phyloP scores from a whole-genome alignment of 2,329 filamentous ascomycete species.

The Colletotrichum liaoningense region DNA sequence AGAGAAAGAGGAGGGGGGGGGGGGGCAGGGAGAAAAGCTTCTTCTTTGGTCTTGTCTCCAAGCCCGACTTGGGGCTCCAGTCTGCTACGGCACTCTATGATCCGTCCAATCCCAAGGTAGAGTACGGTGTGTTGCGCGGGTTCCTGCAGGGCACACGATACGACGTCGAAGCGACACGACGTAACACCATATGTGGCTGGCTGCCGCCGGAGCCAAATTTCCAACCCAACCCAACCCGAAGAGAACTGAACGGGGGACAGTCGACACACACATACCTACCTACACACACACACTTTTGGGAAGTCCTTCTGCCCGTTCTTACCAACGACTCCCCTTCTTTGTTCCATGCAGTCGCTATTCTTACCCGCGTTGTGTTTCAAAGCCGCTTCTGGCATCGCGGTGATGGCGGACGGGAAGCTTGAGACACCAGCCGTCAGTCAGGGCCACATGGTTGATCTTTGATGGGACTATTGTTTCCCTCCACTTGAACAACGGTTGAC shows the following conservation, averaged over 20 bases:
- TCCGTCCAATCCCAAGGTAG: not conserved
- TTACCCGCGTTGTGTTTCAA: not conserved
- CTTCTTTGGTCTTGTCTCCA: not conserved
- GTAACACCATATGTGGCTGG: constrained; percentile 11
- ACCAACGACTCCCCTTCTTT: constrained; percentile 12
- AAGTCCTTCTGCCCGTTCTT: not conserved
- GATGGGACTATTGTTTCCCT: not conserved
- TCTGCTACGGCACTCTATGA: not conserved
- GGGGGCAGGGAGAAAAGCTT: not conserved
- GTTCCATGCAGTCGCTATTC: not conserved
- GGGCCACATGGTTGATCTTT: not conserved
- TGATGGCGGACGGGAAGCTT: not conserved
- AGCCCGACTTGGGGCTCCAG: constrained; percentile 3
- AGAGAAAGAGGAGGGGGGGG: not conserved
- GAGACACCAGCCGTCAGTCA: not conserved
- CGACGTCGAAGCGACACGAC: not conserved
- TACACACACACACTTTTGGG: too few species aligned
- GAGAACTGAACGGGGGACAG: not conserved
- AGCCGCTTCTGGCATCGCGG: not conserved
- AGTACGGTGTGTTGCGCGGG: not conserved
- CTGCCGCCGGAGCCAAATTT: not conserved
- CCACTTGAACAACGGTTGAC: not conserved
- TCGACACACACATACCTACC: not conserved
- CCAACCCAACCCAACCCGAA: not conserved
- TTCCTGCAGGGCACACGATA: not conserved